Evolutionary conservation across 2,329 filamentous ascomycete species (phyloP), one percentile per base, ranked within the genome.

Genomic region (Neofusicoccum ribis): DNA sequence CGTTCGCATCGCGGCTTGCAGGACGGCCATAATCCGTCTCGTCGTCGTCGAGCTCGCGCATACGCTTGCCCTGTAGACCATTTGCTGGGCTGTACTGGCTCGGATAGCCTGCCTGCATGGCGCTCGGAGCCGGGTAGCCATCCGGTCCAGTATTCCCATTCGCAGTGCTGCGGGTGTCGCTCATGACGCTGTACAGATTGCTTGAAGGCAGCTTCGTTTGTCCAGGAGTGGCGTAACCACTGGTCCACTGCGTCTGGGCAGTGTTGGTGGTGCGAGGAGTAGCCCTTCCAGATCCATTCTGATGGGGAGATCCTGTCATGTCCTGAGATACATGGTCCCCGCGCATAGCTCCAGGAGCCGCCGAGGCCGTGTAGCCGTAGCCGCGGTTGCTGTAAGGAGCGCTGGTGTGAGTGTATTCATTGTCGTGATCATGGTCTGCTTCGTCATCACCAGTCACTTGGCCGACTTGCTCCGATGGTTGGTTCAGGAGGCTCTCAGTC

Each of bases 101-200:
- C 15, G 87, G 82, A 69, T 93, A 92, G 9, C 85, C 86, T 70
- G 87, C 88, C 60, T 85, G 79, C 2, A 74, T 67, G 54, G 91
- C 89, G 5, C 85, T 80, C 27, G 90, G 84, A 15, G 88, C 84
- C 39, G 86, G 85, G 74, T 96, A 96, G 6, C 89, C 86, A 69
- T 96, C 91, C 58, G 85, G 85, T 20, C 84, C 80, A 12, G 86
- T 78, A 36, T 83, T 84, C n/a, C 89, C 89, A 70, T 91, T 92
- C 17, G 85, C 81, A 36, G 83, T 80, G 54, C 82, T 86, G 31
- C 91, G 86, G 66, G 92, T 90, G 74, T 91, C 92, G 76, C 90
- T 93, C 81, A 96, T 93, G 68, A 96, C 90, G 77, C 89, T 96
- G 83, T 96, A 96, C 59, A 97, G 82, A 74, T 88, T 96, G 82